Evolutionary conservation across 1,139 yeast genomes (phyloP).

Genomic region (Yamadazyma friedrichii): DNA sequence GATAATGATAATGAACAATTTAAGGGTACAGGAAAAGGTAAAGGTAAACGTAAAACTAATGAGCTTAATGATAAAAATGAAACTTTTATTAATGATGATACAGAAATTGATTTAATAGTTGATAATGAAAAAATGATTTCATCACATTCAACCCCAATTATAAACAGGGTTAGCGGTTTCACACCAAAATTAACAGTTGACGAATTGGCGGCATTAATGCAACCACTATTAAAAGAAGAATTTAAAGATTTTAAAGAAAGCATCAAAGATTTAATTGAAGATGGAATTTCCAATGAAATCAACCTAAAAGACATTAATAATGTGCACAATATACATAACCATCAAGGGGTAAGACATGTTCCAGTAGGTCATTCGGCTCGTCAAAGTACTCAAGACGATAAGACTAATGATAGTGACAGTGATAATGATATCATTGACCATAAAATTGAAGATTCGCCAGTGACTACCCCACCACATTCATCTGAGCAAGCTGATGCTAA

Average conservation of each 20-base stretch:
- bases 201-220: conserved; percentile 14
- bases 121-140: conserved; percentile 17
- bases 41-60: neutral
- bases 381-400: neutral
- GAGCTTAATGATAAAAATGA: conserved; percentile 2
- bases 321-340: neutral
- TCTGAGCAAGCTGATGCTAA: conserved; percentile 8
- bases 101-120: conserved; percentile 8
- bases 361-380: neutral
- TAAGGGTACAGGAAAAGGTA: conserved; percentile 1
- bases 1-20: conserved; percentile 3
- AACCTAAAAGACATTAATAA: conserved; percentile 3
- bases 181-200: conserved; percentile 9
- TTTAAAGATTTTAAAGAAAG: conserved; percentile 16
- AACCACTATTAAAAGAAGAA: conserved; percentile 18
- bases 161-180: conserved; percentile 4
- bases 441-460: conserved; percentile 12
- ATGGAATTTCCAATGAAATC: neutral
- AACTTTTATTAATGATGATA: conserved; percentile 10
- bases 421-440: neutral
- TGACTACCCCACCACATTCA: conserved; percentile 18
- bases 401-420: conserved; percentile 5
- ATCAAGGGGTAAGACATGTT: neutral
- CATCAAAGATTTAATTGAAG: conserved; percentile 7
- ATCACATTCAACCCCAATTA: conserved; percentile 35